Base-by-base conservation (phyloP, 257 asterid genomes). In the Solanum okadae region DNA sequence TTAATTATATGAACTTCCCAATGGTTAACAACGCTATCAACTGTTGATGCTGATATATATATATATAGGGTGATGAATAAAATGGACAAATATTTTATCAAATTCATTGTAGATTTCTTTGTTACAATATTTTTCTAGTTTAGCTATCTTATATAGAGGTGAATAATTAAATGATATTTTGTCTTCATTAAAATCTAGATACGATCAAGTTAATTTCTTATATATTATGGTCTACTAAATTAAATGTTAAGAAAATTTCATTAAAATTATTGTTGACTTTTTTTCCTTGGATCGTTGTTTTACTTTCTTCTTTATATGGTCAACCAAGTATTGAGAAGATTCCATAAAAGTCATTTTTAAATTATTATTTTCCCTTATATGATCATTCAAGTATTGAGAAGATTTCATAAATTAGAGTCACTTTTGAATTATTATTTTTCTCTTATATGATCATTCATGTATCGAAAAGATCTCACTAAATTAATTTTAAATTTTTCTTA, bases 21-120 rank as follows among this genome's bases (percentile, higher is more conserved):
- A 20, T 1, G 5, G 10, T 20, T 56, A 18, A 7, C 10, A 46
- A 0, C 5, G 22, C 61, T 2, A 59, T 59, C 27, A 3, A 20
- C 11, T 0, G 1, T 3, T 8, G 27, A 76, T 38, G 4, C 13
- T 38, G 22, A n/a, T n/a, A n/a, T n/a, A 37, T 11, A n/a, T 22
- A 56, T 35, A 35, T 1, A 37, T 6, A 23, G 23, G 10, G 1
- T 5, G 7, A 22, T 75, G 31, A 76, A 8, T 76, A 37, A 76
- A 76, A 76, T 37, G 3, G 2, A 37, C 3, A 76, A 6, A 4
- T 3, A 22, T 35, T 75, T 75, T 16, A 37, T 22, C 10, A 6
- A 75, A 10, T 14, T 37, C 18, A 75, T 75, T 22, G 0, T 76
- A 23, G 6, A 23, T 76, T 76, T 5, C 40, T 70, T 70, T 67